Base-by-base conservation (phyloP, 2,329 filamentous ascomycete species). In the Clonostachys rosea region DNA sequence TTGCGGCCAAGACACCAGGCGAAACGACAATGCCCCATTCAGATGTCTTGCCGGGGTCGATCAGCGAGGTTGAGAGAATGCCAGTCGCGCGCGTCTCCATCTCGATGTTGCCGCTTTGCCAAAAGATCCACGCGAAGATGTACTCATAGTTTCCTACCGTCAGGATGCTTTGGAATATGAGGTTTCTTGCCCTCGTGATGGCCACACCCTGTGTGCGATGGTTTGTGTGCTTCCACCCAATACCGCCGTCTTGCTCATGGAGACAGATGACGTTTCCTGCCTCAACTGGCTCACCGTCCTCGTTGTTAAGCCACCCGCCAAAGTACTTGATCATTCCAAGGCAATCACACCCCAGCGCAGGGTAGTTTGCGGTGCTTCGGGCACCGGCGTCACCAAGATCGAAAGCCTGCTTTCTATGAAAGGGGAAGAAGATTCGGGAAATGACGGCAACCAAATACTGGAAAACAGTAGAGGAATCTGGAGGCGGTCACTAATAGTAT, bases 341-440 rank as follows among this genome's bases (percentile, higher is more conserved):
- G 56, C 85, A 84, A 56, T 88, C 84, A 49, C 84, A 87, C 14
- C 84, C 84, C 4, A 87, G 70, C 14, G 73, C 70, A 2, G 89
- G 71, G 52, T 87, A 86, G 58, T 87, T 87, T 20, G 82, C 79
- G 51, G 76, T 79, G 45, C 77, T 74, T 6, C 83, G 84, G 34
- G 79, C 79, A 14, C 83, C 84, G 8, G 75, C 81, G 52, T 86
- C 83, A 4, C 84, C 84, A 51, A 87, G 81, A 56, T 87, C 84
- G 52, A 87, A 87, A 7, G 83, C 83, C 50, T 84, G 79, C 57
- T 87, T 87, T 41, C 81, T 73, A 41, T 83, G 79, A 56, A 78
- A 86, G 0, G 82, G 82, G 36, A 39, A 39, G 36, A 39, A 39
- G 12, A 12, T 39, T 18, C 14, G 36, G 17, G 36, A 39, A 11